A percentile compares a stretch with the other conserved stretches of the same genome.
Evolutionary conservation across 2,329 filamentous ascomycete species (phyloP).

Genomic region (Diaporthe nobilis): DNA sequence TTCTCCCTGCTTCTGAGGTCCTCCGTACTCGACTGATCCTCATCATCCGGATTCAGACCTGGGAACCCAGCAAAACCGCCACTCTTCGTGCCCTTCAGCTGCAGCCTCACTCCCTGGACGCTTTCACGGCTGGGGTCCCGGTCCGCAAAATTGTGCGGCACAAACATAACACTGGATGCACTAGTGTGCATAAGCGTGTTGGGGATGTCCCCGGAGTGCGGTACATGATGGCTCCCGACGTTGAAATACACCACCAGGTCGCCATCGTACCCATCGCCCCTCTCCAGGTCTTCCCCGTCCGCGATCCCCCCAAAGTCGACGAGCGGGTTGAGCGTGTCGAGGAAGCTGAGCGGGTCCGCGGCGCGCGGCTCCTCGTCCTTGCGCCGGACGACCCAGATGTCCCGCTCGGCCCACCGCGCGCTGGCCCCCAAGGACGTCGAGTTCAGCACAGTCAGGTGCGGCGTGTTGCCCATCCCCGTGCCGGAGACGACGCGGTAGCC

Average conservation of each 20-base stretch:
- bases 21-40: neutral
- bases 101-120: slow-evolving; percentile 43
- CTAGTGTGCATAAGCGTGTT: slow-evolving; percentile 59
- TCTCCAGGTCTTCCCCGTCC: slow-evolving; percentile 48
- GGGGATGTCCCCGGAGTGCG: slow-evolving; percentile 59
- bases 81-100: slow-evolving; percentile 41
- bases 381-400: slow-evolving; percentile 58
- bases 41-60: neutral
- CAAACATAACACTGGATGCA: slow-evolving; percentile 54
- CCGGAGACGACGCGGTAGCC: slow-evolving; percentile 59
- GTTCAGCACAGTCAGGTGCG: slow-evolving; percentile 46
- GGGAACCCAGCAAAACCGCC: slow-evolving; percentile 42
- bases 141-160: slow-evolving; percentile 57
- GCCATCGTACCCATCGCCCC: slow-evolving; percentile 47
- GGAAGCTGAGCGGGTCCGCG: slow-evolving; percentile 55
- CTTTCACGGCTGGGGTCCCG: slow-evolving; percentile 53
- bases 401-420: slow-evolving; percentile 44
- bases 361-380: slow-evolving; percentile 59
- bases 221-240: slow-evolving; percentile 60
- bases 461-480: slow-evolving; percentile 47
- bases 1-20: slow-evolving; percentile 34
- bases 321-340: slow-evolving; percentile 53
- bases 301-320: slow-evolving; percentile 58
- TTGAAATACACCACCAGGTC: slow-evolving; percentile 57
- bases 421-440: slow-evolving; percentile 52